These are phyloP conservation scores for Talaromyces sp. DNA, from an alignment of 2,329 filamentous ascomycete species.

Conservation along the genomic window DNA sequence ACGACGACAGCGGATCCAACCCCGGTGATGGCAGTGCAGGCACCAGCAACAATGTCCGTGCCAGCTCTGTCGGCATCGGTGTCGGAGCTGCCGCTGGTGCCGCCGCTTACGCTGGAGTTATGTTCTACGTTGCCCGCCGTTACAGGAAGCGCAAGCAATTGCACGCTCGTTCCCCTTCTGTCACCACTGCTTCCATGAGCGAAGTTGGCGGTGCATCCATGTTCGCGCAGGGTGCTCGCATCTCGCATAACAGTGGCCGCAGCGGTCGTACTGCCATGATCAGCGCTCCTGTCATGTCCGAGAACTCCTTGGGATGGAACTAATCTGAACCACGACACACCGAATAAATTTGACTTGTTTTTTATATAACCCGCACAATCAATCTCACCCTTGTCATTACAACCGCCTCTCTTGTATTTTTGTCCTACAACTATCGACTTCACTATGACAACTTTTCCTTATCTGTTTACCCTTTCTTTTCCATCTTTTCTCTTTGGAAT, in stretches of 20 bases:
- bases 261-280: slow-evolving; percentile 70
- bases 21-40: slow-evolving; percentile 49
- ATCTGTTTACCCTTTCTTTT: slow-evolving; percentile 24
- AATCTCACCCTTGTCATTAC: slow-evolving; percentile 2
- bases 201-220: slow-evolving; percentile 53
- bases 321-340: slow-evolving; percentile 37
- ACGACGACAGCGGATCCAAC: slow-evolving; percentile 35
- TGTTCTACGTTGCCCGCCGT: slow-evolving; percentile 87
- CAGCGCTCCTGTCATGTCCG: slow-evolving; percentile 84
- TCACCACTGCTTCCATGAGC: slow-evolving; percentile 66
- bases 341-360: background rate
- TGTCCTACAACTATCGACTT: slow-evolving; percentile 18
- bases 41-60: slow-evolving; percentile 37
- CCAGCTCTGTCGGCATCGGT: slow-evolving; percentile 64
- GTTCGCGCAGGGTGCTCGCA: slow-evolving; percentile 37
- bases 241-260: slow-evolving; percentile 66
- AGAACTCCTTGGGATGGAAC: slow-evolving; percentile 96
- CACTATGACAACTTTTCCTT: slow-evolving; percentile 20
- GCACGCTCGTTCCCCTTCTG: slow-evolving; percentile 74
- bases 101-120: slow-evolving; percentile 85
- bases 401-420: slow-evolving; percentile 19
- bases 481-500: slow-evolving; percentile 21
- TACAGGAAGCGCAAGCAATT: slow-evolving; percentile 83
- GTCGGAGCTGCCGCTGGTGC: slow-evolving; percentile 75
- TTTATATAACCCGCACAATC: background rate